Base-by-base conservation (phyloP, 179 eudicot species). In the Beta lomatogona region DNA sequence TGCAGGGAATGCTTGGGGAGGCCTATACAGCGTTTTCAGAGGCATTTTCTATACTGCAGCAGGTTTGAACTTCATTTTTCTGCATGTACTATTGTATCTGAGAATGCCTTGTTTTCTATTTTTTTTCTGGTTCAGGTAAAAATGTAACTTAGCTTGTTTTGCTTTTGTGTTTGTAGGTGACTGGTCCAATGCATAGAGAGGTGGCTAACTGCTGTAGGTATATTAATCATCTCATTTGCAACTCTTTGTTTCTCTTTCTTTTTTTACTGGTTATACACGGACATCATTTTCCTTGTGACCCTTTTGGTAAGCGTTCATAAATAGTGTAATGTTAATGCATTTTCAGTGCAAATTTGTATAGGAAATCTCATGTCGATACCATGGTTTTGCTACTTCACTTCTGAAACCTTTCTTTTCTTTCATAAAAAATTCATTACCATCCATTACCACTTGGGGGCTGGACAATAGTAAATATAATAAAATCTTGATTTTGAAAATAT, bases 181-280 rank as follows among this genome's bases (percentile, higher is more conserved):
- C 98, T 80, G 99, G 99, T 85, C 99, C 99, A 71, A 96, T 96
- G 98, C 99, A 96, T 85, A 92, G 98, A 82, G 99, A 96, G 85
- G 99, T 96, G 78, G 98, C 99, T 45, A 96, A 93, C 85, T 96
- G 99, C 72, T 96, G 99, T 72, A 92, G 99, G 99, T 96, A 94
- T 73, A 6, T 21, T 53, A 54, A 4, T 74, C 36, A 52, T 16
- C 54, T 63, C 55, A 18, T 31, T 65, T 69, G 63, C 63, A 21
- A 75, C 22, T 0, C 52, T 69, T 16, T 60, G 22, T 54, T 71
- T 22, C 67, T 69, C 5, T 11, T 14, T 22, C 44, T 54, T 9
- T 11, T 21, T 22, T 11, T 65, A 0, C 45, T 59, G 41, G 55
- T 75, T 12, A 31, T 57, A 63, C 64, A 15, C 60, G 21, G 44